These are phyloP conservation scores for Nadsonia commutata DNA, from an alignment of 1,139 yeast genomes.

Conservation along the genomic window DNA sequence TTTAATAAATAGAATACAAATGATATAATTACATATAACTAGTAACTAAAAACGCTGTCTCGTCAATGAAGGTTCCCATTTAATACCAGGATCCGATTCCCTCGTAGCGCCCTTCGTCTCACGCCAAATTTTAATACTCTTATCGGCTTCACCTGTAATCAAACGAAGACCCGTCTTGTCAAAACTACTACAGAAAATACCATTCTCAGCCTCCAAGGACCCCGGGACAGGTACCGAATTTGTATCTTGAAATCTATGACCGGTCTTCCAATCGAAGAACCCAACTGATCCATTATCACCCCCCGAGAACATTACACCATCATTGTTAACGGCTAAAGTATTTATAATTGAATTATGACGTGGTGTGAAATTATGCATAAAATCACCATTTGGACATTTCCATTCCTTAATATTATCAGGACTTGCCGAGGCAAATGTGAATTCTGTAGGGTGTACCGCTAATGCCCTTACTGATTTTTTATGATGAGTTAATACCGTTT, in stretches of 20 bases:
- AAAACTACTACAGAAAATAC: constrained; percentile 58
- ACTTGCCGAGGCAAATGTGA: constrained; percentile 69
- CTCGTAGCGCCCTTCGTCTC: constrained; percentile 35
- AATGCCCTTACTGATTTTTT: constrained; percentile 67
- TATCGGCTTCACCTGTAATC: constrained; percentile 82
- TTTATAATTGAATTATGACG: constrained; percentile 45
- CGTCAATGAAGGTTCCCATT: constrained; percentile 27
- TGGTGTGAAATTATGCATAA: constrained; percentile 40
- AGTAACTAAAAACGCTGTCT: background rate
- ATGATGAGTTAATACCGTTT: constrained; percentile 64
- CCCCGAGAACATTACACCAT: constrained; percentile 65
- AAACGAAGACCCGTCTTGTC: constrained; percentile 71
- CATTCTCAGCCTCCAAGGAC: constrained; percentile 46
- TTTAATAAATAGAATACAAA: background rate
- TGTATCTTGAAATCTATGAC: constrained; percentile 44
- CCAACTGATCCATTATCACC: constrained; percentile 70
- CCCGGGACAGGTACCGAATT: constrained; percentile 49
- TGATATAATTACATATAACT: constrained; percentile 1
- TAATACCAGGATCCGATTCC: constrained; percentile 33
- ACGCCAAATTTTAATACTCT: constrained; percentile 75
- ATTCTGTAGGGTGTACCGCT: constrained; percentile 53
- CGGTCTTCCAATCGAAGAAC: constrained; percentile 66
- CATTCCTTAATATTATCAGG: constrained; percentile 74
- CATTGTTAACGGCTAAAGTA: constrained; percentile 50
- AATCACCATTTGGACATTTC: constrained; percentile 64